Conservation (phyloP, 495 filamentous ascomycete species). For the Pseudotulostoma volvatum region DNA sequence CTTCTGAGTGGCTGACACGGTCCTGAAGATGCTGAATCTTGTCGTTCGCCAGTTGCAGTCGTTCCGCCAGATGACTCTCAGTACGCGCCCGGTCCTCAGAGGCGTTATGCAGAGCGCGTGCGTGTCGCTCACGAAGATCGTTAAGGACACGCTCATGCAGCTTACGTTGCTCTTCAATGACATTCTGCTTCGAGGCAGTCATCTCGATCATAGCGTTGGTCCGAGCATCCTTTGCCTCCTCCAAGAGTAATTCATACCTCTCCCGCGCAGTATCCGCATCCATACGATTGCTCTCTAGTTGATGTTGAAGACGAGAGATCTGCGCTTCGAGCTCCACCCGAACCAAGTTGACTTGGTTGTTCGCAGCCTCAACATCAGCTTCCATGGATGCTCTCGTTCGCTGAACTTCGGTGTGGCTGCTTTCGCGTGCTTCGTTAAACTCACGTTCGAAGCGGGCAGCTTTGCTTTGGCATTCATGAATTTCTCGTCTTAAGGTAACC, state of each 20-base stretch:
- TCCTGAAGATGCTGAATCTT: conserved; percentile 70
- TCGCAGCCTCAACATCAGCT: conserved; percentile 62
- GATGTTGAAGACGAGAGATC: conserved; percentile 44
- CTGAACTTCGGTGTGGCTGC: conserved; percentile 57
- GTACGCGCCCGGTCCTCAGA: conserved; percentile 55
- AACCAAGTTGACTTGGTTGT: conserved; percentile 65
- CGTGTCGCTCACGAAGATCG: conserved; percentile 47
- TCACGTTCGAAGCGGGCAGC: conserved; percentile 65
- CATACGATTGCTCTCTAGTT: conserved; percentile 54
- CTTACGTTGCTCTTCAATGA: conserved; percentile 48
- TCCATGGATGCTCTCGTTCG: conserved; percentile 64
- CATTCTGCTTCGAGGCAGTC: conserved; percentile 41
- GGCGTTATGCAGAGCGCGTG: conserved; percentile 52
- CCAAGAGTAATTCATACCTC: conserved; percentile 57
- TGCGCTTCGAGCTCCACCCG: conserved; percentile 63
- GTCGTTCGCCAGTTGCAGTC: conserved; percentile 57
- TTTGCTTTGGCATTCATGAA: conserved; percentile 40
- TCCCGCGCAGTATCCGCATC: conserved; percentile 60
- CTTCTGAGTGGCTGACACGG: conserved; percentile 63
- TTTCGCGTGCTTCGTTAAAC: conserved; percentile 64
- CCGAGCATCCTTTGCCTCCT: conserved; percentile 48
- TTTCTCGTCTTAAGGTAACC: conserved; percentile 49
- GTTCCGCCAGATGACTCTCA: conserved; percentile 51
- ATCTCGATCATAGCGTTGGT: conserved; percentile 35
- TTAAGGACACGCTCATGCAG: conserved; percentile 59